phyloP scores from a whole-genome alignment of 2,329 filamentous ascomycete species.

The Keithomyces neogunnii region DNA sequence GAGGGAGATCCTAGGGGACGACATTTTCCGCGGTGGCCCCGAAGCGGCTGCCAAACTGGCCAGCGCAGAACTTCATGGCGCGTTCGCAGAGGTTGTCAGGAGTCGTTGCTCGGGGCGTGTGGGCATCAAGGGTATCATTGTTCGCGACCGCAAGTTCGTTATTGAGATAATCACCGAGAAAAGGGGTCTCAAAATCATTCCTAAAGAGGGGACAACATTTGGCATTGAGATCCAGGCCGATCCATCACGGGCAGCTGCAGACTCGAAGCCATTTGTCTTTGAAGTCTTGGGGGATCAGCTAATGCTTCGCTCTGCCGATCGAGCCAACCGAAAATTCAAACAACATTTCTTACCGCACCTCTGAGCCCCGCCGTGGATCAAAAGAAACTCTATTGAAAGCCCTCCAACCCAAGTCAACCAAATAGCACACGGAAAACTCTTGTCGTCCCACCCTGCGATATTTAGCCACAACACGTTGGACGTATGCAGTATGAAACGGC shows the following conservation, averaged over 20 bases:
- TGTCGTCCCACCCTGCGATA: too few species aligned
- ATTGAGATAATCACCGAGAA: conserved; percentile 74
- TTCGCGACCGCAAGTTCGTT: conserved; percentile 78
- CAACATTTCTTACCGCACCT: conserved; percentile 54
- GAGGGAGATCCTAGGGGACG: conserved; percentile 64
- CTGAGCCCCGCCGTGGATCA: background rate
- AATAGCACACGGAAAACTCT: too few species aligned
- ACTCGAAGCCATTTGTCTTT: conserved; percentile 50
- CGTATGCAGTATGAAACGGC: too few species aligned
- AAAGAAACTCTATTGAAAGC: too few species aligned
- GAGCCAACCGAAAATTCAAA: conserved; percentile 89
- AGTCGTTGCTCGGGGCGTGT: conserved; percentile 76
- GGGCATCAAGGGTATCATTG: conserved; percentile 76
- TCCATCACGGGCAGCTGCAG: conserved; percentile 7
- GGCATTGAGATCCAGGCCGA: conserved; percentile 56
- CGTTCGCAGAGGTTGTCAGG: conserved; percentile 71
- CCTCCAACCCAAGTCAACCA: too few species aligned
- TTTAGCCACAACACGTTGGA: too few species aligned
- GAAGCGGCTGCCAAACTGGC: conserved; percentile 64
- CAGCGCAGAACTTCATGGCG: conserved; percentile 87
- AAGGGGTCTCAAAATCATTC: conserved; percentile 67
- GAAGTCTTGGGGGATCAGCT: conserved; percentile 87
- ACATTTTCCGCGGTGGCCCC: conserved; percentile 46
- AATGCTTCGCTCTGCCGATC: conserved; percentile 70
- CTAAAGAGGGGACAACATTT: conserved; percentile 87